Evolutionary conservation across 306 rosid species (phyloP).

Genomic region (Cyamopsis tetragonoloba): DNA sequence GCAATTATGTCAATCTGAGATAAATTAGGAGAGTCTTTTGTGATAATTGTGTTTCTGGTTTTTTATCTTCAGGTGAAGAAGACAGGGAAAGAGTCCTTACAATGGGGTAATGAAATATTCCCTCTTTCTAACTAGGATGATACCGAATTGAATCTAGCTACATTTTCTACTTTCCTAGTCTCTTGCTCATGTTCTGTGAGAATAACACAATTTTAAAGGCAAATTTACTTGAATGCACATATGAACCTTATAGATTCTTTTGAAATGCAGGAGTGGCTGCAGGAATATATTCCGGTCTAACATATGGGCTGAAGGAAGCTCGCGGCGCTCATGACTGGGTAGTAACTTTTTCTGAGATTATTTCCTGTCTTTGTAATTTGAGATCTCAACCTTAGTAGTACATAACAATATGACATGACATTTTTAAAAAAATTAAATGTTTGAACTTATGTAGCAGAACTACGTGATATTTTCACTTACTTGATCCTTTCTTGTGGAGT

Average conservation of each 20-base stretch:
- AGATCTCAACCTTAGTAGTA: not conserved
- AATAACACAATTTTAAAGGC: not conserved
- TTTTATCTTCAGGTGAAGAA: constrained; percentile 57
- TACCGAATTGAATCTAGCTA: not conserved
- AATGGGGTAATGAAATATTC: constrained; percentile 62
- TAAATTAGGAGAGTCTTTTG: not conserved
- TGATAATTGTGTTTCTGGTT: not conserved
- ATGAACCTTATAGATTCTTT: not conserved
- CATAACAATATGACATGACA: too few relatives aligned
- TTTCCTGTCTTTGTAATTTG: not conserved
- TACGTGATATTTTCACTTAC: not conserved
- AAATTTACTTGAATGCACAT: not conserved
- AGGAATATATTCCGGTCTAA: constrained; percentile 88
- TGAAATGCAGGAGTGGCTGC: constrained; percentile 75
- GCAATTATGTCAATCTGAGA: not conserved
- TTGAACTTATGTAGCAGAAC: not conserved
- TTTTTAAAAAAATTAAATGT: too few relatives aligned
- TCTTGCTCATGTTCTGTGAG: not conserved
- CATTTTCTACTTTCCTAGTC: not conserved
- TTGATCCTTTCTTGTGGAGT: not conserved
- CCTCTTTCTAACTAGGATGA: not conserved
- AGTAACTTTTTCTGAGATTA: not conserved
- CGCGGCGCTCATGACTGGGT: constrained; percentile 98
- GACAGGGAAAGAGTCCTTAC: constrained; percentile 78
- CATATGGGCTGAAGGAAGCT: constrained; percentile 86